Evolutionary conservation across 306 rosid species (phyloP), one percentile per base, ranked within the genome.

Genomic region (Vachellia pachyceras): DNA sequence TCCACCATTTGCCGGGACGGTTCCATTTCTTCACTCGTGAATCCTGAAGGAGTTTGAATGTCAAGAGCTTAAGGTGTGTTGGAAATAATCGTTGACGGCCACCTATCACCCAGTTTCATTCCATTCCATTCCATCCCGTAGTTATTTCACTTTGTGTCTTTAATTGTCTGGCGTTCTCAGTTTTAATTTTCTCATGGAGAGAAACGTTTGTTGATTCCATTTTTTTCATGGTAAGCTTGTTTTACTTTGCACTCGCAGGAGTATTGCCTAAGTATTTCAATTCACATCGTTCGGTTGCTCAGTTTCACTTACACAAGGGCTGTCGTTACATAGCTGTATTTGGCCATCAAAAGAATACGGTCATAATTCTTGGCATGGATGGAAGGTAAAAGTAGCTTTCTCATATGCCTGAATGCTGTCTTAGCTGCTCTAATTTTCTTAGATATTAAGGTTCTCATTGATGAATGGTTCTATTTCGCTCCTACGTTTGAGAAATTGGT

Each of bases 331-430:
- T 73, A n/a, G 91, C 88, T 82, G 92, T 94, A 67, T 93, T 92
- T 71, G 92, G 94, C 11, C 89, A 84, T 57, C 85, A 88, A 85
- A 89, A 89, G 80, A 92, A 88, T 73, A 89, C 92, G 3, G 86
- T 90, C 71, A 83, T 89, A 50, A 85, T 90, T 82, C 89, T 90
- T 82, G 97, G 95, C 83, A 86, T 90, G 94, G 91, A 90, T 69
- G 94, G 95, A 84, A 90, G 94, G 97, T 90, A 84, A 67, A 54
- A 66, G 25, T 6, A 54, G n/a, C 47, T 42, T 76, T 5, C n/a
- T 12, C 35, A 65, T 41, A 42, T 76, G 44, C 7, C 58, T 35
- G 25, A 45, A 58, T 55, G 20, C 45, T 13, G 37, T 66, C 39
- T 44, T 58, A 25, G 7, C 50, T 29, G 52, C 42, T 82, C 35